Evolutionary conservation across 2,329 filamentous ascomycete genomes (phyloP).

Genomic region (Aspergillus fumigatiaffinis): DNA sequence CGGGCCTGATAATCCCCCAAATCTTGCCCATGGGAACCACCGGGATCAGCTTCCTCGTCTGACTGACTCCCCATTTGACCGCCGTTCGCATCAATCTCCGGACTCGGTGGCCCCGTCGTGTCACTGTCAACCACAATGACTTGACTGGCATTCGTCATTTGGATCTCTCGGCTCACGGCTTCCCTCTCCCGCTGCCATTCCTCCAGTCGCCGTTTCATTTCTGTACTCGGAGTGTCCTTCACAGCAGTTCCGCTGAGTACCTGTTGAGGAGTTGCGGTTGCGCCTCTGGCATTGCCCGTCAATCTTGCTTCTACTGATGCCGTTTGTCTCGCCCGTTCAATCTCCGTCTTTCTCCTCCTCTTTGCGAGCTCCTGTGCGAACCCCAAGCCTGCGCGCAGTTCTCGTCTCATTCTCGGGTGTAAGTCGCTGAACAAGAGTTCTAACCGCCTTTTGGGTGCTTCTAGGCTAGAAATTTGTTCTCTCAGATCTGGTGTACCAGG

Average conservation of each 20-base stretch:
- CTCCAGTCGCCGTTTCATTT: conserved; percentile 32
- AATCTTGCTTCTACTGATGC: conserved; percentile 2
- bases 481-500: conserved; percentile 4
- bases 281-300: neutral
- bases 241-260: neutral
- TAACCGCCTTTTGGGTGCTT: conserved; percentile 24
- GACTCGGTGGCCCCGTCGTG: conserved; percentile 16
- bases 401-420: conserved; percentile 33
- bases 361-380: conserved; percentile 43
- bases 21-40: neutral
- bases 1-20: neutral
- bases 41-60: conserved; percentile 1
- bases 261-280: conserved; percentile 5
- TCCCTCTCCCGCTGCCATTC: conserved; percentile 46
- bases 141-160: conserved; percentile 39
- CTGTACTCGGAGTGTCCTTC: conserved; percentile 13
- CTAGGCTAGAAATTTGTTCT: conserved; percentile 14
- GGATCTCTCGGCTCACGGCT: conserved; percentile 41
- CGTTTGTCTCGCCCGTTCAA: conserved; percentile 5
- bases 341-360: conserved; percentile 21
- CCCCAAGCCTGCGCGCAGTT: conserved; percentile 39
- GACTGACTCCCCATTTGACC: conserved; percentile 1
- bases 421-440: conserved; percentile 38
- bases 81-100: conserved; percentile 1
- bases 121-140: conserved; percentile 46